A percentile compares a stretch with the other conserved stretches of the same genome.
Evolutionary conservation across 108 stramenopile species (phyloP).

Genomic region (Fistulifera solaris): DNA sequence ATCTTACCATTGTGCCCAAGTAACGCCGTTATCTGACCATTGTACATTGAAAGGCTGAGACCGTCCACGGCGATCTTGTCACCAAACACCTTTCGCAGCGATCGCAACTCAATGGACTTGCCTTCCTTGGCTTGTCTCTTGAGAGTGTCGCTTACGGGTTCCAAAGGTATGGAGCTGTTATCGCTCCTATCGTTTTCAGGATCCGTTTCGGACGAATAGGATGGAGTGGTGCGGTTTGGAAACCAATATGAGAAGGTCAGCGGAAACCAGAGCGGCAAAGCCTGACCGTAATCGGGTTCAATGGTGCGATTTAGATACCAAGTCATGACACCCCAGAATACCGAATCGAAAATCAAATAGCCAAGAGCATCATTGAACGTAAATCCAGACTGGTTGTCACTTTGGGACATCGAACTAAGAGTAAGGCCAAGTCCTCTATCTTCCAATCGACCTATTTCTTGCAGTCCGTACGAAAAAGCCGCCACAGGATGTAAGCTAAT

Average conservation of each 20-base stretch:
- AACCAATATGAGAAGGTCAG: constrained; percentile 70
- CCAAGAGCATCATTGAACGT: constrained; percentile 27
- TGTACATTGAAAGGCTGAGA: constrained; percentile 81
- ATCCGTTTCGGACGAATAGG: constrained; percentile 8
- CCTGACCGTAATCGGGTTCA: constrained; percentile 70
- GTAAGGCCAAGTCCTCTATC: constrained; percentile 60
- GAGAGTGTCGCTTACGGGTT: constrained; percentile 44
- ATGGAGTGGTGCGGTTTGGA: constrained; percentile 8
- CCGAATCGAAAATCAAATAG: constrained; percentile 60
- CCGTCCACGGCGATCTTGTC: constrained; percentile 90
- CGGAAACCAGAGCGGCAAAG: constrained; percentile 75
- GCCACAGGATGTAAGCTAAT: constrained; percentile 71
- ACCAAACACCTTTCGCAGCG: constrained; percentile 72
- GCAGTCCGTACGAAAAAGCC: constrained; percentile 66
- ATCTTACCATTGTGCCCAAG: constrained; percentile 86
- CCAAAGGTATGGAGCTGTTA: constrained; percentile 31
- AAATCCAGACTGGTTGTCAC: constrained; percentile 58
- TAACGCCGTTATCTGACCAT: constrained; percentile 85
- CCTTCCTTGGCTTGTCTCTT: constrained; percentile 29
- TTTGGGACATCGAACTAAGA: constrained; percentile 21
- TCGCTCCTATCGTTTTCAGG: background rate
- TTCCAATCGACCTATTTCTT: constrained; percentile 71
- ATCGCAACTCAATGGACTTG: constrained; percentile 52
- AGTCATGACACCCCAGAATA: constrained; percentile 74
- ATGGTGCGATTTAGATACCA: constrained; percentile 88